Conservation (phyloP, 208 protist genomes). For the Herpetomonas muscarum region DNA sequence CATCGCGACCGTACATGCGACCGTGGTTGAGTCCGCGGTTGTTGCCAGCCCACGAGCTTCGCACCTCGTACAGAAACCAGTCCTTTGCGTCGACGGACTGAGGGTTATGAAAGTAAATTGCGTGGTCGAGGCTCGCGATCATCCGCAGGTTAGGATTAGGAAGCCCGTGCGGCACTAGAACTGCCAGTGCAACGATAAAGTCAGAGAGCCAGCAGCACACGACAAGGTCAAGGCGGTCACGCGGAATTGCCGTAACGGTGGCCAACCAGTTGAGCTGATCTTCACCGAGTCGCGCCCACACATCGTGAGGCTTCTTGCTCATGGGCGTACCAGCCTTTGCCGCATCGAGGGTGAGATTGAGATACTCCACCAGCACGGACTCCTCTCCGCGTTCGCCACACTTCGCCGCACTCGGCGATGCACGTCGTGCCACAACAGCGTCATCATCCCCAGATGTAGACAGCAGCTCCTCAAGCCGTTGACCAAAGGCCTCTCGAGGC, state of each 20-base stretch:
- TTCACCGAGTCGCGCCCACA: conserved; percentile 17
- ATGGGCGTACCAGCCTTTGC: neutral
- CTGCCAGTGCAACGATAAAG: conserved; percentile 28
- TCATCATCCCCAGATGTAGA: too few relatives aligned
- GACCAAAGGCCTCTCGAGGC: neutral
- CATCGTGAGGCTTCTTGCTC: conserved; percentile 11
- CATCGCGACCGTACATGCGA: conserved; percentile 35
- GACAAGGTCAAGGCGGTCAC: conserved; percentile 28
- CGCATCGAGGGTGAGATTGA: conserved; percentile 9
- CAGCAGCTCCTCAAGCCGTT: neutral
- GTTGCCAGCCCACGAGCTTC: conserved; percentile 23
- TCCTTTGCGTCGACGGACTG: conserved; percentile 24
- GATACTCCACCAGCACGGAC: conserved; percentile 10
- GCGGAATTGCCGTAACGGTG: conserved; percentile 18
- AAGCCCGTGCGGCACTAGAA: conserved; percentile 21
- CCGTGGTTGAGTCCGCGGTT: conserved; percentile 34
- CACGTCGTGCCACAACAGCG: too few relatives aligned
- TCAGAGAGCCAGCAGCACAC: conserved; percentile 44
- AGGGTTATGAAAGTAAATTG: conserved; percentile 46
- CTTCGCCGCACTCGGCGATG: too few relatives aligned
- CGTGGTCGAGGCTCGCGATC: conserved; percentile 55
- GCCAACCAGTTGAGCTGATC: conserved; percentile 6
- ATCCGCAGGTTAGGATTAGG: conserved; percentile 20
- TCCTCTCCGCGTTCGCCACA: too few relatives aligned
- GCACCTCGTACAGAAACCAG: conserved; percentile 52